Evolutionary conservation across 164 flowering plant species (phyloP).

Genomic region (Vitis vinifera): ASM3070453v1 NC_081823.1:3001001-3001500

Average conservation of each 20-base stretch:
- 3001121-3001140: conserved; percentile 63
- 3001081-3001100: conserved; percentile 86
- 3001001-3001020: no score
- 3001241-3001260: conserved; percentile 26
- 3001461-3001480: conserved; percentile 74
- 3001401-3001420: conserved; percentile 56
- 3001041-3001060: conserved; percentile 11
- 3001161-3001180: conserved; percentile 63
- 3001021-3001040: no score
- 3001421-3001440: conserved; percentile 66
- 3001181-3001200: conserved; percentile 36
- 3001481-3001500: no score
- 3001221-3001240: conserved; percentile 67
- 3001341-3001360: conserved; percentile 59
- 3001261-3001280: conserved; percentile 47
- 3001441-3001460: conserved; percentile 27
- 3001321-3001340: conserved; percentile 27
- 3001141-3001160: conserved; percentile 39
- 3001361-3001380: conserved; percentile 58
- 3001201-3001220: conserved; percentile 67
- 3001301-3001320: conserved; percentile 57
- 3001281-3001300: conserved; percentile 46
- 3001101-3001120: conserved; percentile 40
- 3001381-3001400: conserved; percentile 34
- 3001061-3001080: conserved; percentile 59